Conservation (phyloP, 495 filamentous ascomycete genomes). For the Cryomyces antarcticus region DNA sequence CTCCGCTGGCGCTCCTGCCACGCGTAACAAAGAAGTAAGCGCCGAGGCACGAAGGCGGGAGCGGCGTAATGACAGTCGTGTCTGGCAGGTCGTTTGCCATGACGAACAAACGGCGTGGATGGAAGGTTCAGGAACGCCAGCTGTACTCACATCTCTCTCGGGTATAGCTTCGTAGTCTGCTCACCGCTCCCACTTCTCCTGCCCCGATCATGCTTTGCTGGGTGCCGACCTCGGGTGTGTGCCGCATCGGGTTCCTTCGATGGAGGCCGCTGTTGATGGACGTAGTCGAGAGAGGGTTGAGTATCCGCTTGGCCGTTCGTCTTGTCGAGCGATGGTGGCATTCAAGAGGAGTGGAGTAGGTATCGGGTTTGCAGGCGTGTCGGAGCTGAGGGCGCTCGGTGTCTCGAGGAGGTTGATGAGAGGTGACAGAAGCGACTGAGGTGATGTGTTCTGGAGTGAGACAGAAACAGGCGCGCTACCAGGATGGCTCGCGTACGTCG, state of each 20-base stretch:
- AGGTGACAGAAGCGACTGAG: too few species aligned
- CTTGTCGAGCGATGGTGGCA: not conserved
- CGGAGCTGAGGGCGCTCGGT: too few species aligned
- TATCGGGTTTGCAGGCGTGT: too few species aligned
- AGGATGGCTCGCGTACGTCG: too few species aligned
- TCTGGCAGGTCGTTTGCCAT: not conserved
- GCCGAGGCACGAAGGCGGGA: not conserved
- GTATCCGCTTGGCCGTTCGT: not conserved
- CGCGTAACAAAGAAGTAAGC: not conserved
- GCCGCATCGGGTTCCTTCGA: not conserved
- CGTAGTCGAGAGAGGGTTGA: not conserved
- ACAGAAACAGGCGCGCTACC: too few species aligned
- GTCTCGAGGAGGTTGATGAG: too few species aligned
- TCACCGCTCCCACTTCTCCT: not conserved
- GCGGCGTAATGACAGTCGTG: not conserved
- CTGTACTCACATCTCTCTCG: not conserved
- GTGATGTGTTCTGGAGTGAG: too few species aligned
- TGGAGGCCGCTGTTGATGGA: not conserved
- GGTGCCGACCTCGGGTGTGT: not conserved
- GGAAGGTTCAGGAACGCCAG: not conserved
- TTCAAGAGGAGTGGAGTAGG: not conserved
- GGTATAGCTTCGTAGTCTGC: not conserved
- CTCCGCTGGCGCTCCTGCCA: not conserved
- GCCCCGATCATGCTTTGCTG: not conserved
- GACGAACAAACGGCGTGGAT: not conserved